Evolutionary conservation across 108 stramenopile genomes (phyloP), one percentile per base, ranked within the genome.

Genomic region (Aureococcus anophagefferens): DNA sequence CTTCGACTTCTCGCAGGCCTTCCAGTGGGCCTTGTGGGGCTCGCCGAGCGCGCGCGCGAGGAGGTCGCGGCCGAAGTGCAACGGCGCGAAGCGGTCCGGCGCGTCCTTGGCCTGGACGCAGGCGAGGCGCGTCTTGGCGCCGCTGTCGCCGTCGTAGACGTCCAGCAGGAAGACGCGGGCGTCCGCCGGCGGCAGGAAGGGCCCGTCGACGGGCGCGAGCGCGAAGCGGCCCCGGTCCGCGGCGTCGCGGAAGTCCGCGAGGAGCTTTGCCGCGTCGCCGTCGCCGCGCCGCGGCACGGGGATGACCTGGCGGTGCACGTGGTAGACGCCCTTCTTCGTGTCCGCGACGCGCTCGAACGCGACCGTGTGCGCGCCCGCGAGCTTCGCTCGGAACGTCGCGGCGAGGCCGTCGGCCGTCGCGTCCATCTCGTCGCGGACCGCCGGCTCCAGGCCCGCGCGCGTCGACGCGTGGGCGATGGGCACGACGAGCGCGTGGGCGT

Each of bases 31-130:
- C 30, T 88, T 65, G 7, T 88, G 79, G 9, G 86, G 86, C 44
- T 84, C 83, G 15, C 80, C 76, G 64, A 90, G 63, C 21, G 90
- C 88, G 21, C 85, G 81, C 4, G 89, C 89, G 69, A 89, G 72
- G 0, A 92, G 84, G 79, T 94, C 93, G 78, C 93, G 77, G 7
- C 90, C 93, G 79, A 94, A 91, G 69, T 94, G 93, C 68, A 94
- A 77, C 25, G 91, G 90, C 16, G 89, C 84, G 28, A 31, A 66
- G 62, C 46, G 18, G 44, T 32, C 62, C 72, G 35, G 32, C 33
- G 35, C 62, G 46, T 46, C 66, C 70, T 33, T 51, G 66, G 72
- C 33, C 77, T 28, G 82, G 80, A 66, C 77, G 77, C 83, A 83
- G 45, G 84, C 69, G 62, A 79, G 86, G 5, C 79, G 78, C 64